These are phyloP conservation scores for Daucus carota DNA, from an alignment of 129 eudicot genomes.

Conservation along the genomic window DNA sequence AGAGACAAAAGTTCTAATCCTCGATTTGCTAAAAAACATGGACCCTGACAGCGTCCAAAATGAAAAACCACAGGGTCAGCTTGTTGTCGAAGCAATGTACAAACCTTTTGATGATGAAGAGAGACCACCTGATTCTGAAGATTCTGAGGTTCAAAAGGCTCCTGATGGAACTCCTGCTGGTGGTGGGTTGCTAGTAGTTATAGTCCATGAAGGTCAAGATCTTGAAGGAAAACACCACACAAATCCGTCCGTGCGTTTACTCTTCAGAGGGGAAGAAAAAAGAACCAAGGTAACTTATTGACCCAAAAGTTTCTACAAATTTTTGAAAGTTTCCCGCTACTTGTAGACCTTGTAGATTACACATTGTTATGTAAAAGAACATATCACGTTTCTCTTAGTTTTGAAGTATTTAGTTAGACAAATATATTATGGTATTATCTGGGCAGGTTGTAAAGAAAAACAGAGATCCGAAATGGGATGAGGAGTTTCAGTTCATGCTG, in stretches of 20 bases:
- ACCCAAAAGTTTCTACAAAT: background rate
- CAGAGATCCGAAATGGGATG: slow-evolving; percentile 90
- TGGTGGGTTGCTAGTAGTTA: slow-evolving; percentile 84
- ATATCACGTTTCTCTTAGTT: background rate
- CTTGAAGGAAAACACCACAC: slow-evolving; percentile 94
- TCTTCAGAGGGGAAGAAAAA: slow-evolving; percentile 77
- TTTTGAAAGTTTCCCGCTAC: background rate
- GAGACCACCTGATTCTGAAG: slow-evolving; percentile 40
- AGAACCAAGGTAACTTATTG: slow-evolving; percentile 55
- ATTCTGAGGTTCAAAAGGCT: slow-evolving; percentile 52
- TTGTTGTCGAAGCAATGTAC: slow-evolving; percentile 51
- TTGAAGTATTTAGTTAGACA: background rate
- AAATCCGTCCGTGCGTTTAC: slow-evolving; percentile 74
- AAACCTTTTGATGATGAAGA: slow-evolving; percentile 58
- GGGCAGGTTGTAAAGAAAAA: slow-evolving; percentile 62
- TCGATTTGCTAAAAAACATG: slow-evolving; percentile 69
- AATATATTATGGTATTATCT: background rate
- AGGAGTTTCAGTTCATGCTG: slow-evolving; percentile 72
- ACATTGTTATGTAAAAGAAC: background rate
- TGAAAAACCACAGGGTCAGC: slow-evolving; percentile 76
- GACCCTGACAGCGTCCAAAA: slow-evolving; percentile 62
- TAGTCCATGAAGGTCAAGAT: slow-evolving; percentile 84
- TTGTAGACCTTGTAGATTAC: background rate
- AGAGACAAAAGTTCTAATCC: slow-evolving; percentile 57
- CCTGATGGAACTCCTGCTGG: slow-evolving; percentile 86